These are phyloP conservation scores for Coelastrella sp. DNA, from an alignment of 139 green algal genomes.

Conservation along the genomic window DNA sequence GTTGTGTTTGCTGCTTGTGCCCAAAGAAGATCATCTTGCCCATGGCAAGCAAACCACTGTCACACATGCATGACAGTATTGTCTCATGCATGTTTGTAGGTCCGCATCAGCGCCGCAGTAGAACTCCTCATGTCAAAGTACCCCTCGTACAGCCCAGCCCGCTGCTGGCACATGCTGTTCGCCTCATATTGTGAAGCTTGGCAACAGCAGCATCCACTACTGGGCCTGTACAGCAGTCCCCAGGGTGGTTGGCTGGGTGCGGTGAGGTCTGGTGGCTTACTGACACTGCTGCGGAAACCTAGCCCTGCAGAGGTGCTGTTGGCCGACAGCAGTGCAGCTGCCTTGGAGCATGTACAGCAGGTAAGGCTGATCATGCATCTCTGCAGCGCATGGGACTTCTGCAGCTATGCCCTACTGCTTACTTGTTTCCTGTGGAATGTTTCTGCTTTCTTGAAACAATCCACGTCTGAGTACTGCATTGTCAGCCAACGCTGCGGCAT, in stretches of 20 bases:
- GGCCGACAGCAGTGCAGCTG: background rate
- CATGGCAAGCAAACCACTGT: no score
- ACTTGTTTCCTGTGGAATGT: no score
- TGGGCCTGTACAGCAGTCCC: background rate
- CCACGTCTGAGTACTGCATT: no score
- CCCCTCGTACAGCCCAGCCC: constrained; percentile 1
- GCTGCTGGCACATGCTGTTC: constrained; percentile 48
- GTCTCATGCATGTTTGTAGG: background rate
- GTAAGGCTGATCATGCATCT: background rate
- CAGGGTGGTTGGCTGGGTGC: constrained; percentile 38
- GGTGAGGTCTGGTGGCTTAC: constrained; percentile 51
- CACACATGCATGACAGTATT: background rate
- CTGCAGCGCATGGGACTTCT: no score
- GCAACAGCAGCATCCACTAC: constrained; percentile 32
- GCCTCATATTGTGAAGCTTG: constrained; percentile 36
- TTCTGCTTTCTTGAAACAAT: no score
- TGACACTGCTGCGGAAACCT: constrained; percentile 49
- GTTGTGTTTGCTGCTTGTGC: no score
- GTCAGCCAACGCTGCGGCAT: no score
- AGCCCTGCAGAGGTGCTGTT: constrained; percentile 53
- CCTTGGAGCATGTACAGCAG: background rate
- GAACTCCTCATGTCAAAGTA: background rate
- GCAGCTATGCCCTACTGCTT: no score
- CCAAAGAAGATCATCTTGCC: no score
- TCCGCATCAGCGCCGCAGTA: constrained; percentile 11